These are phyloP conservation scores for Fagopyrum homotropicum DNA, from an alignment of 148 eudicot species.

Conservation along the genomic window DNA sequence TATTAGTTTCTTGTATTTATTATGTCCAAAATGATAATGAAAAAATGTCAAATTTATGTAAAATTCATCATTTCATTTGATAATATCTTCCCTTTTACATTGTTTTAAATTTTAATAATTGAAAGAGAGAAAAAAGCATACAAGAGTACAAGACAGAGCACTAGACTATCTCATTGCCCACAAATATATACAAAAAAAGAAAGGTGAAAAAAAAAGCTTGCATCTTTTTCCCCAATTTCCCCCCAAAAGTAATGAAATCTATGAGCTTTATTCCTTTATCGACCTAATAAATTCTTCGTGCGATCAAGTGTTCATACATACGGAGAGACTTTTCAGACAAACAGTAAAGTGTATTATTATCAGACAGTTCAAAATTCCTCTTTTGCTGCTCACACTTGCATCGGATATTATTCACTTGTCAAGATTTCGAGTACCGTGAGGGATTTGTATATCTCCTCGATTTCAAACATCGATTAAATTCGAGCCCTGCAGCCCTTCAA, in stretches of 20 bases:
- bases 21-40: neutral
- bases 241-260: neutral
- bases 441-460: neutral
- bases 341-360: neutral
- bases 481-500: neutral
- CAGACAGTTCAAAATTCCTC: conserved; percentile 2
- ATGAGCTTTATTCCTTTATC: neutral
- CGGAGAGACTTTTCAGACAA: neutral
- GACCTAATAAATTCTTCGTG: neutral
- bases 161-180: neutral
- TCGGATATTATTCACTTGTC: neutral
- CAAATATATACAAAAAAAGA: neutral
- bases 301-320: conserved; percentile 7
- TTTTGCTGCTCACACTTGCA: neutral
- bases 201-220: neutral
- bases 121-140: neutral
- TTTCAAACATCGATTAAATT: neutral
- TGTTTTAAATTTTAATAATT: no score
- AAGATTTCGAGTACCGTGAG: conserved; percentile 4
- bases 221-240: neutral
- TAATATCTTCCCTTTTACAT: no score
- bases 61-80: no score
- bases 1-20: neutral
- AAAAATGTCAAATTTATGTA: neutral
- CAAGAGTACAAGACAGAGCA: neutral